These are phyloP conservation scores for Cicer chorassanicum DNA, from an alignment of 306 rosid species.

Conservation along the genomic window DNA sequence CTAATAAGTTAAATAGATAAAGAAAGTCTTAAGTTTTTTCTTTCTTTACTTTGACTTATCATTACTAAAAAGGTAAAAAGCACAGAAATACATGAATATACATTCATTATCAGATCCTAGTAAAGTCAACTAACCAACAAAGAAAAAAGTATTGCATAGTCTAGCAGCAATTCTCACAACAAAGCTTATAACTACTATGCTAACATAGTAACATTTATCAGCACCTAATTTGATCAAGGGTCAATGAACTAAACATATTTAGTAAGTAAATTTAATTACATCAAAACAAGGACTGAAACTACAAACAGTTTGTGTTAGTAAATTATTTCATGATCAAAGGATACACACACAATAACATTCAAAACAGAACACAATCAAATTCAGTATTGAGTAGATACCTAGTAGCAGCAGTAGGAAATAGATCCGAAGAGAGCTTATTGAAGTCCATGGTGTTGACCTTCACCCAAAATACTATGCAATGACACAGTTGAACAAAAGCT, in stretches of 20 bases:
- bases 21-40: neutral
- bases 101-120: neutral
- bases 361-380: conserved; percentile 23
- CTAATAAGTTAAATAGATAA: conserved; percentile 19
- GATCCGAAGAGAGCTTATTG: conserved; percentile 37
- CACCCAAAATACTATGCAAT: conserved; percentile 53
- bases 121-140: conserved; percentile 14
- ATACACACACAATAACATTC: neutral
- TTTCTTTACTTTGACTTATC: conserved; percentile 25
- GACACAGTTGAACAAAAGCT: conserved; percentile 79
- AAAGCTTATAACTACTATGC: neutral
- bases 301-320: neutral
- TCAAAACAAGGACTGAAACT: neutral
- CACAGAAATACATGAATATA: conserved; percentile 4
- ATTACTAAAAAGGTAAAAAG: conserved; percentile 7
- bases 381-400: conserved; percentile 44
- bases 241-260: neutral
- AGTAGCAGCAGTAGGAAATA: neutral
- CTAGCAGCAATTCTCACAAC: neutral
- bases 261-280: neutral
- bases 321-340: conserved; percentile 19
- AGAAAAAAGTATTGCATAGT: neutral
- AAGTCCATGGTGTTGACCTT: conserved; percentile 41
- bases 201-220: neutral
- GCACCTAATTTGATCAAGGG: neutral